Evolutionary conservation across 768 basidiomycete species (phyloP), one percentile per base, ranked within the genome.

Genomic region (Tubosaeta brunneosetosa): DNA sequence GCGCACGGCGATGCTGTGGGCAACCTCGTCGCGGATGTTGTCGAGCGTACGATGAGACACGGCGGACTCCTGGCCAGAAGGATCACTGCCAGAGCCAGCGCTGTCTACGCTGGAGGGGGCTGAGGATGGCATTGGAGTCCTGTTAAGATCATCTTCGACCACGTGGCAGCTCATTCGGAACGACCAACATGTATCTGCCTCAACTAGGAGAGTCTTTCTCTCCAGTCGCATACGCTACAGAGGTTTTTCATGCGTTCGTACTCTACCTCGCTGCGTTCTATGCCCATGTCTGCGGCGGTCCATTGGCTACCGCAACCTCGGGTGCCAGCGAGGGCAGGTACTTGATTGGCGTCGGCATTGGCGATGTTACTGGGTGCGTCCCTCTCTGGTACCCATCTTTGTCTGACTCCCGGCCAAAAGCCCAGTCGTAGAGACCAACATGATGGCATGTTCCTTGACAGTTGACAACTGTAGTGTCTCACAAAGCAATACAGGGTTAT

Each of bases 341-440:
- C 49, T 37, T 66, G 53, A 44, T 66, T 6, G 65, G 65, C 12
- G 55, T 66, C 17, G 65, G 66, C 26, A 83, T 81, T 56, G 86
- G 79, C 17, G 88, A 90, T 61, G 78, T 90, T 53, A 90, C 86
- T 54, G 85, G 88, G 84, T 84, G 70, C 50, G 64, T 64, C 36
- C 29, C 34, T 51, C 27, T 44, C 14, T 11, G 8, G 3, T 13
- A 3, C 27, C 26, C 29, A 33, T 25, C 25, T 42, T 36, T 40
- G 16, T 41, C 33, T 49, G 26, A 49, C 26, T 19, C 25, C 8
- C 12, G 27, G 45, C 55, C 25, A 55, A 52, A 40, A 85, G 84
- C 19, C 85, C 87, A 4, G 81, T 88, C 16, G 86, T 89, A 6
- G 86, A 91, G 73, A 90, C 88, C 16, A 88, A 88, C 56, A 86